Conservation (phyloP, 768 basidiomycete genomes). For the Pulveroboletus sp. region DNA sequence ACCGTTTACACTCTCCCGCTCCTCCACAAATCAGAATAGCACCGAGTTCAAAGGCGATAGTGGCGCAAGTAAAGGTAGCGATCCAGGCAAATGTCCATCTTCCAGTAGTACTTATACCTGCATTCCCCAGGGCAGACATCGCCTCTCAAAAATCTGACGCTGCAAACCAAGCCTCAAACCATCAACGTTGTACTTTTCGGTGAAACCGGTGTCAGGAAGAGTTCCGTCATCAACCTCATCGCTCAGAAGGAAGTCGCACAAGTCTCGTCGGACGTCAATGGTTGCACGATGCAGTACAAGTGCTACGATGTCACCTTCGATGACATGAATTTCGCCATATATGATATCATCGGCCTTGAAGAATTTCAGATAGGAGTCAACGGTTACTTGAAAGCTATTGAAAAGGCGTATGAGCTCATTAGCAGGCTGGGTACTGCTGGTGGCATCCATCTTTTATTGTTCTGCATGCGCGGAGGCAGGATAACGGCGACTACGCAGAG, state of each 20-base stretch:
- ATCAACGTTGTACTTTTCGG: not conserved
- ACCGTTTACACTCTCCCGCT: no score
- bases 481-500: slow-evolving; percentile 27
- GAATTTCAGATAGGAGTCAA: slow-evolving; percentile 8
- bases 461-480: slow-evolving; percentile 34
- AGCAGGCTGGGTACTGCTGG: slow-evolving; percentile 14
- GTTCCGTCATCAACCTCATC: not conserved
- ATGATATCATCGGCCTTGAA: slow-evolving; percentile 27
- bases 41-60: no score
- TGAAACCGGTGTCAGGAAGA: not conserved
- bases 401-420: slow-evolving; percentile 25
- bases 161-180: no score
- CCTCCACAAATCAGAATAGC: no score
- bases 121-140: no score
- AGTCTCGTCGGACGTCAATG: slow-evolving; percentile 14
- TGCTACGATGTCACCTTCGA: slow-evolving; percentile 20
- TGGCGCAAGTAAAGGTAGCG: no score
- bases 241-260: slow-evolving; percentile 6
- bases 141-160: no score
- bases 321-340: slow-evolving; percentile 12
- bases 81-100: no score
- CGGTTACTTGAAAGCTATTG: slow-evolving; percentile 13
- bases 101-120: no score
- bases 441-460: slow-evolving; percentile 39
- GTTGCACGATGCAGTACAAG: slow-evolving; percentile 28